These are phyloP conservation scores for Boletus sp. DNA, from an alignment of 768 basidiomycete genomes.

Conservation along the genomic window DNA sequence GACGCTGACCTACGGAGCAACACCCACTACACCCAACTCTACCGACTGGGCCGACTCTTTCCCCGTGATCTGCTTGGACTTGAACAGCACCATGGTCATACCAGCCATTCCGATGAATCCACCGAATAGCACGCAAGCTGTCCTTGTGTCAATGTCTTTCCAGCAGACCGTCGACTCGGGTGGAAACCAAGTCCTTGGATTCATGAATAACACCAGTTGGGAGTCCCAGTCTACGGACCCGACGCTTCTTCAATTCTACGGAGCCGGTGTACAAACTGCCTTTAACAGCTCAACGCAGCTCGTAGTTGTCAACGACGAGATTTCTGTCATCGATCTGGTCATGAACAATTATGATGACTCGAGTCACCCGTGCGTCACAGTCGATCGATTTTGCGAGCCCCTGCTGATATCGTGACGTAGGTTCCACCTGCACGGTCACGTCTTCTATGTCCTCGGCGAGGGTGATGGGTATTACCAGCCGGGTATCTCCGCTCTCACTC, in stretches of 20 bases:
- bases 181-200: constrained; percentile 27
- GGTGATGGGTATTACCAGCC: constrained; percentile 35
- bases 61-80: constrained; percentile 24
- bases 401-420: constrained; percentile 10
- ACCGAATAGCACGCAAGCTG: constrained; percentile 26
- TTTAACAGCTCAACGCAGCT: constrained; percentile 26
- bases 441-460: constrained; percentile 35
- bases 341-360: constrained; percentile 27
- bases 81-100: constrained; percentile 32
- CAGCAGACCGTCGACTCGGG: constrained; percentile 26
- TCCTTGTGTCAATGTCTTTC: constrained; percentile 24
- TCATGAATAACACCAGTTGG: constrained; percentile 30
- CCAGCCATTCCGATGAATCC: constrained; percentile 25
- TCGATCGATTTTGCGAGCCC: background rate
- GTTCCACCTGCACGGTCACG: constrained; percentile 41
- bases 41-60: constrained; percentile 28
- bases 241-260: constrained; percentile 28
- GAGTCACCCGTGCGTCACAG: constrained; percentile 29
- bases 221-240: constrained; percentile 23
- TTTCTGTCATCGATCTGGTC: constrained; percentile 27
- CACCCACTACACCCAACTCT: constrained; percentile 23
- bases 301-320: constrained; percentile 26
- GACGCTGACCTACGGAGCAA: constrained; percentile 28
- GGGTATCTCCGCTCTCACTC: constrained; percentile 28
- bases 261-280: constrained; percentile 23